Conservation (phyloP, 306 rosid species). For the Potentilla sterilis region DNA sequence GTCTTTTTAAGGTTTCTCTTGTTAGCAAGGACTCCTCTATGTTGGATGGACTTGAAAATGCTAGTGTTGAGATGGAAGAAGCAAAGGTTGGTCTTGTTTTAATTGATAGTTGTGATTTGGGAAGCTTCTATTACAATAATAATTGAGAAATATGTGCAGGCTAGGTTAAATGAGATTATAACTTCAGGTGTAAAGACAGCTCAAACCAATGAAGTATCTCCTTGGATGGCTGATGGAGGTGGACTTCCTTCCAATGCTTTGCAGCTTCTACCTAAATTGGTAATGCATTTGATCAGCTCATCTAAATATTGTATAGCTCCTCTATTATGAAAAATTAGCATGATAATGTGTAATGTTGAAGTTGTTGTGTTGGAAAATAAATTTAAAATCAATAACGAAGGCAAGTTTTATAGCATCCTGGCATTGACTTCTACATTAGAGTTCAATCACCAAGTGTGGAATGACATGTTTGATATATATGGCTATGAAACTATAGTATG, state of each 20-base stretch:
- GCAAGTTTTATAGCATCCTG: neutral
- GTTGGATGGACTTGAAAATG: slow-evolving; percentile 99
- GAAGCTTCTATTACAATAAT: neutral
- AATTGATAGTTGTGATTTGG: neutral
- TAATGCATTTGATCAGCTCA: slow-evolving; percentile 30
- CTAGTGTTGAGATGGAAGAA: slow-evolving; percentile 87
- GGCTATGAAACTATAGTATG: neutral
- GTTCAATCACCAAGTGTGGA: neutral
- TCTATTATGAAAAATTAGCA: neutral
- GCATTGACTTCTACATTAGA: neutral
- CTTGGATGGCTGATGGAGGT: slow-evolving; percentile 88
- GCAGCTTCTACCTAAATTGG: slow-evolving; percentile 80
- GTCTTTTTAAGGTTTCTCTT: slow-evolving; percentile 74
- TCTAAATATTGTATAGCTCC: neutral
- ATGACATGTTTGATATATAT: neutral
- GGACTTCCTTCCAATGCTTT: slow-evolving; percentile 82
- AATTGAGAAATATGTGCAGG: slow-evolving; percentile 46
- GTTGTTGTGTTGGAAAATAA: neutral
- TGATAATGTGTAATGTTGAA: neutral
- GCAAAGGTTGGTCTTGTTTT: slow-evolving; percentile 62
- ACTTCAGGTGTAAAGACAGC: slow-evolving; percentile 44
- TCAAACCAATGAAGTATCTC: slow-evolving; percentile 46
- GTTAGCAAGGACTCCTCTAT: slow-evolving; percentile 98
- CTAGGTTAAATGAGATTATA: slow-evolving; percentile 73
- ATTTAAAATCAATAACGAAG: neutral